Conservation (phyloP, 2,329 filamentous ascomycete species). For the Alternaria brassicicola region DNA sequence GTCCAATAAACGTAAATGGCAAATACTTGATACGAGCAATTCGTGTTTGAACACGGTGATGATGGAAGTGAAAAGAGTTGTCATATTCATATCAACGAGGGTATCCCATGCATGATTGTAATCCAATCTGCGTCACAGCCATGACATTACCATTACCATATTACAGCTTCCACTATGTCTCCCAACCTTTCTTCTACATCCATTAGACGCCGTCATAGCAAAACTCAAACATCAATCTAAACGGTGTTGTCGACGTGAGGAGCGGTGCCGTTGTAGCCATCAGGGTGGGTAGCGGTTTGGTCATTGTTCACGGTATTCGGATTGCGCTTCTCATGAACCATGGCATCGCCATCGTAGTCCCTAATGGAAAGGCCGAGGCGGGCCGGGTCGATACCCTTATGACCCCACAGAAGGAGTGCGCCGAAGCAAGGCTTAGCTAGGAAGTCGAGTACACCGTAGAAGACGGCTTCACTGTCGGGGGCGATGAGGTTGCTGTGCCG, state of each 20-base stretch:
- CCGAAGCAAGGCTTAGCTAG: constrained; percentile 70
- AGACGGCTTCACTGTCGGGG: constrained; percentile 69
- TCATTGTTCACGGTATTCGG: constrained; percentile 1
- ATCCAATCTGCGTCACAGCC: not conserved
- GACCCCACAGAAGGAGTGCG: constrained; percentile 65
- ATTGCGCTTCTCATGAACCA: constrained; percentile 29
- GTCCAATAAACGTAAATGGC: no score
- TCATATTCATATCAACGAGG: not conserved
- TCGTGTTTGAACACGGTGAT: not conserved
- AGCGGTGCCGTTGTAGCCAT: not conserved
- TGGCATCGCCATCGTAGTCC: constrained; percentile 53
- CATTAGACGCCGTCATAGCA: not conserved
- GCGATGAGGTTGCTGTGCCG: constrained; percentile 66
- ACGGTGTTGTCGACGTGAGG: constrained; percentile 2
- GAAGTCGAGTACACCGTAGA: constrained; percentile 71
- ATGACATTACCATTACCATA: not conserved
- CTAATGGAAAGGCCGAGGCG: constrained; percentile 61
- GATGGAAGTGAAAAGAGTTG: not conserved
- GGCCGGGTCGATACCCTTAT: constrained; percentile 65
- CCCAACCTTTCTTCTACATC: not conserved
- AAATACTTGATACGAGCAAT: not conserved
- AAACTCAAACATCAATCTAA: not conserved
- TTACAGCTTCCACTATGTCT: not conserved
- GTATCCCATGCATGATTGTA: not conserved
- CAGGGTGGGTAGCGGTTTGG: not conserved